These are phyloP conservation scores for Conoideocrella luteorostrata DNA, from an alignment of 2,329 filamentous ascomycete genomes.

Conservation along the genomic window DNA sequence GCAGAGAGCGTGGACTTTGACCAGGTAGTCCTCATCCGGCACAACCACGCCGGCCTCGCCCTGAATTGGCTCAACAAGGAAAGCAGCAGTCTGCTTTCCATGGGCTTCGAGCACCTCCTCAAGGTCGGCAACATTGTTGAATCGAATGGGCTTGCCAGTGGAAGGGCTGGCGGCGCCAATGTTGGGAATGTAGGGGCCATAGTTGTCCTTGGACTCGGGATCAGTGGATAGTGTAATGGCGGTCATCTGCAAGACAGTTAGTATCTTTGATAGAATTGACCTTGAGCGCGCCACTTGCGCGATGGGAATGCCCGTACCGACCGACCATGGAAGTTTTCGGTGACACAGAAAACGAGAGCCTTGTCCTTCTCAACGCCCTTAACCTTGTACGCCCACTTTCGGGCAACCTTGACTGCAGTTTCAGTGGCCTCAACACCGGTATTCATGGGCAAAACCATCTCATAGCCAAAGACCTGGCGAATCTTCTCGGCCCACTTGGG, in stretches of 20 bases:
- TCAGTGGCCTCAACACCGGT: conserved; percentile 95
- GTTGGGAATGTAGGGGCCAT: conserved; percentile 89
- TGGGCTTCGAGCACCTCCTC: conserved; percentile 73
- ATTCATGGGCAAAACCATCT: conserved; percentile 98
- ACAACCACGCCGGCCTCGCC: conserved; percentile 96
- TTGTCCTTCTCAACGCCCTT: conserved; percentile 82
- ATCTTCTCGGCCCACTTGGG: conserved; percentile 92
- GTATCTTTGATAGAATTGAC: neutral
- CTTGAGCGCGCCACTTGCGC: neutral
- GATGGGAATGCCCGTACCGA: conserved; percentile 55
- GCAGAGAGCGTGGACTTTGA: conserved; percentile 74
- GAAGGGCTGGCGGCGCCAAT: conserved; percentile 72
- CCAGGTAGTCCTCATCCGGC: conserved; percentile 82
- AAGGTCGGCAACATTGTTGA: conserved; percentile 78
- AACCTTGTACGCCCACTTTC: conserved; percentile 97
- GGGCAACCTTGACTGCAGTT: conserved; percentile 90
- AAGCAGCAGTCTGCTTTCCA: conserved; percentile 80
- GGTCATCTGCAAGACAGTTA: conserved; percentile 57
- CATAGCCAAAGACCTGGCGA: conserved; percentile 82
- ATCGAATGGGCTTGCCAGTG: conserved; percentile 71
- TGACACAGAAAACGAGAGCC: conserved; percentile 75
- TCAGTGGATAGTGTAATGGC: conserved; percentile 94
- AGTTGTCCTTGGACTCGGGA: conserved; percentile 92
- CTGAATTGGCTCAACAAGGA: conserved; percentile 95
- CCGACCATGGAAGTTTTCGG: conserved; percentile 93